Evolutionary conservation across 805 yeast genomes (phyloP).

Genomic region (Starmerella vaccinii): DNA sequence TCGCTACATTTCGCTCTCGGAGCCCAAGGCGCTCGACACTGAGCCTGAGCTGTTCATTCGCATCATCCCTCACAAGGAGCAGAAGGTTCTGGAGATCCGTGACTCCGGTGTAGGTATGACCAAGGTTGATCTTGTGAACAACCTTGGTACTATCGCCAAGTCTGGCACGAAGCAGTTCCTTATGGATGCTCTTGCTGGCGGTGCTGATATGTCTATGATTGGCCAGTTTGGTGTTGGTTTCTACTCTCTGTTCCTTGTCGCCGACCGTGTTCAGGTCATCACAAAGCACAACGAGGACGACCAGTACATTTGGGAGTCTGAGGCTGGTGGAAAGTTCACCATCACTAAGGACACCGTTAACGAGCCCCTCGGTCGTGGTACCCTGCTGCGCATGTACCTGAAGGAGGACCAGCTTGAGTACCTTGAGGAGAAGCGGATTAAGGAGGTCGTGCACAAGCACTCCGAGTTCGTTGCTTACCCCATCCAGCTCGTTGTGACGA

Average conservation of each 20-base stretch:
- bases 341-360: slow-evolving; percentile 80
- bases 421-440: slow-evolving; percentile 98
- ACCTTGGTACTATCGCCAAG: slow-evolving; percentile 99
- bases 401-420: slow-evolving; percentile 98
- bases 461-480: slow-evolving; percentile 99
- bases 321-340: slow-evolving; percentile 99
- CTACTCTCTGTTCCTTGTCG: slow-evolving; percentile 98
- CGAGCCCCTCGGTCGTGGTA: slow-evolving; percentile 89
- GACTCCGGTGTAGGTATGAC: slow-evolving; percentile 99
- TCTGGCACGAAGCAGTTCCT: slow-evolving; percentile 96
- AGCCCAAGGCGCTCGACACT: slow-evolving; percentile 80
- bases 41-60: slow-evolving; percentile 97
- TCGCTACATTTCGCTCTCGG: slow-evolving; percentile 91
- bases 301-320: slow-evolving; percentile 99
- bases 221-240: slow-evolving; percentile 99
- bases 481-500: slow-evolving; percentile 93
- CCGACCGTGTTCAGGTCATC: slow-evolving; percentile 96
- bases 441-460: slow-evolving; percentile 98
- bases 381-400: slow-evolving; percentile 86
- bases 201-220: slow-evolving; percentile 99
- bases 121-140: slow-evolving; percentile 96
- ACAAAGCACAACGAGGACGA: slow-evolving; percentile 98
- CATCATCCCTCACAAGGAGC: slow-evolving; percentile 92
- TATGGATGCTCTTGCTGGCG: slow-evolving; percentile 98
- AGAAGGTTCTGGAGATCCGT: slow-evolving; percentile 89